Percentiles rank a stretch among this genome's conserved stretches.
These are phyloP conservation scores for Taphrina confusa DNA, from an alignment of 1,139 yeast species.

Conservation along the genomic window DNA sequence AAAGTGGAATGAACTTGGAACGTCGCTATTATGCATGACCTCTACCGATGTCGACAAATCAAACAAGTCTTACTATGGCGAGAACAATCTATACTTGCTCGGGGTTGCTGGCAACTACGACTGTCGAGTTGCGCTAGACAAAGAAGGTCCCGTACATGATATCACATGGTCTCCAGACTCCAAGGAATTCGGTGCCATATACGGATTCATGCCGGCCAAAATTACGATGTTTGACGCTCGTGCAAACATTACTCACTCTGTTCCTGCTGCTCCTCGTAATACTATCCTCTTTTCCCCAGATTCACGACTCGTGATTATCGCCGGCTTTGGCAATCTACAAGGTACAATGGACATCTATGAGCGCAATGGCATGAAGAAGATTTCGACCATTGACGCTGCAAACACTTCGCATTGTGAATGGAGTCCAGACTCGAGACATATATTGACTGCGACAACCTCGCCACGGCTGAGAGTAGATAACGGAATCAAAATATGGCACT, in stretches of 20 bases:
- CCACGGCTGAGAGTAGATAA: constrained; percentile 97
- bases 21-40: constrained; percentile 88
- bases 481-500: constrained; percentile 92
- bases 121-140: constrained; percentile 79
- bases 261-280: constrained; percentile 87
- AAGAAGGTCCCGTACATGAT: constrained; percentile 97
- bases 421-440: constrained; percentile 97
- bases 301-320: constrained; percentile 84
- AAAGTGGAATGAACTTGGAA: constrained; percentile 93
- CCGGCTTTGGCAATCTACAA: constrained; percentile 97
- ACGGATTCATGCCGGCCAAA: constrained; percentile 96
- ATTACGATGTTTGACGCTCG: constrained; percentile 93
- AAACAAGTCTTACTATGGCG: constrained; percentile 95
- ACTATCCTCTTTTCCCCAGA: constrained; percentile 91
- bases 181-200: constrained; percentile 93
- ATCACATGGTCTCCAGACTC: constrained; percentile 97
- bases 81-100: constrained; percentile 83
- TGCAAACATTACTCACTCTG: constrained; percentile 80
- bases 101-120: constrained; percentile 93
- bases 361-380: constrained; percentile 78
- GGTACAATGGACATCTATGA: constrained; percentile 96
- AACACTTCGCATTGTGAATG: constrained; percentile 95
- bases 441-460: constrained; percentile 93
- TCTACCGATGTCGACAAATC: constrained; percentile 94
- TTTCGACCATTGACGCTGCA: constrained; percentile 82